Conservation (phyloP, 2,329 filamentous ascomycete genomes). For the Xylariaceae sp. region DNA sequence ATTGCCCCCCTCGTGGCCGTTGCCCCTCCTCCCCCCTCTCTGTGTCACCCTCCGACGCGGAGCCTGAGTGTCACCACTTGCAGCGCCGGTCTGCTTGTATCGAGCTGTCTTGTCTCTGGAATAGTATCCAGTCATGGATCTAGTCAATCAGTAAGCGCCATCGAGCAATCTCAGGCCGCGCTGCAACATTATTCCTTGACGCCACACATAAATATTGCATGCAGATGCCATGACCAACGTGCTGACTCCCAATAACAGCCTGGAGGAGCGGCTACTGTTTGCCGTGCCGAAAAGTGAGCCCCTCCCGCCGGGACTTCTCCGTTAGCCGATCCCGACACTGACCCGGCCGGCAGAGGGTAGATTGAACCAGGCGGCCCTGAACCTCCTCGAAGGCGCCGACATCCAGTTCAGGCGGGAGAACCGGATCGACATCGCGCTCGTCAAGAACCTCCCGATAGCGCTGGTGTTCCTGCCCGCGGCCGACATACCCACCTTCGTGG, state of each 20-base stretch:
- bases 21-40: too few species aligned
- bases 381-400: conserved; percentile 87
- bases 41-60: too few species aligned
- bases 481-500: conserved; percentile 96
- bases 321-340: conserved; percentile 12
- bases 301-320: neutral
- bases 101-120: too few species aligned
- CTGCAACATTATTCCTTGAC: conserved; percentile 1
- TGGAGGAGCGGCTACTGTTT: conserved; percentile 89
- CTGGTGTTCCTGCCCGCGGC: conserved; percentile 95
- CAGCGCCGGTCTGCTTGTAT: too few species aligned
- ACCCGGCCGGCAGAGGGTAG: conserved; percentile 64
- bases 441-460: conserved; percentile 93
- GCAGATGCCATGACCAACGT: conserved; percentile 27
- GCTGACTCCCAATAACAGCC: conserved; percentile 40
- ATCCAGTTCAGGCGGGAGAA: conserved; percentile 95
- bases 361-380: conserved; percentile 77
- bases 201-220: conserved; percentile 1
- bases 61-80: too few species aligned
- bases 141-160: conserved; percentile 43
- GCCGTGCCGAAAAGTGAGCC: conserved; percentile 95
- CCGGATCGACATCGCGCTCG: conserved; percentile 91
- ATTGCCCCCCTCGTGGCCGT: too few species aligned
- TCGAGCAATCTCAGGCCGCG: neutral
- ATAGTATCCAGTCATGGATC: conserved; percentile 35